Evolutionary conservation across 768 basidiomycete genomes (phyloP), one percentile per base, ranked within the genome.

Genomic region (Xerocomellus intermedius): DNA sequence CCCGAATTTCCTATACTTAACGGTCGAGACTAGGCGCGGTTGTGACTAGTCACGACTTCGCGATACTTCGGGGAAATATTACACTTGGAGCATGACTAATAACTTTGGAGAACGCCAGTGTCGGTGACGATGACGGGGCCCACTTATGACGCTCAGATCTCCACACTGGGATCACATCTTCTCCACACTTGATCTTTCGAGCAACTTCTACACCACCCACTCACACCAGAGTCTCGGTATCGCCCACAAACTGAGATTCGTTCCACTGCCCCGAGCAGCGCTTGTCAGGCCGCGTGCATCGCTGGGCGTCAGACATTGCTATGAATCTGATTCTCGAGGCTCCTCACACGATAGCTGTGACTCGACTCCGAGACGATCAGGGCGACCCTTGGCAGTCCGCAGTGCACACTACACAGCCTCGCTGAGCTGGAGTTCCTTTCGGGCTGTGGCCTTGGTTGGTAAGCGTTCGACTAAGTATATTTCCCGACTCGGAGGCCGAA

Each of bases 41-140:
- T 32, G 55, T 64, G 56, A 64, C 63, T 8, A 6, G 49, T 56
- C 52, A 62, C n/a, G n/a, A n/a, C n/a, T n/a, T n/a, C 60, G 30
- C 24, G 26, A 5, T 26, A 26, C 5, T 26, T 26, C 26, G 26
- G 26, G 26, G 26, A 26, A 26, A 26, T 5, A 5, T 26, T 26
- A 26, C 26, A 7, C 26, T 26, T 26, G 36, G 16, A 17, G 22
- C 48, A 30, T 50, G 49, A 50, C 49, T n/a, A n/a, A n/a, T 32
- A 50, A 50, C 39, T 17, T 17, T 14, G 16, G 17, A 16, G 13
- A 17, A 26, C 4, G 26, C 5, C 26, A 7, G 26, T 26, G 26
- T 6, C 10, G 33, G 33, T 14, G 33, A 44, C n/a, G 50, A 35
- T 3, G 51, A 19, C n/a, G n/a, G n/a, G n/a, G n/a, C n/a, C n/a